These are phyloP conservation scores for Ichthyophonus hoferi DNA, from an alignment of 208 protist species.

Conservation along the genomic window DNA sequence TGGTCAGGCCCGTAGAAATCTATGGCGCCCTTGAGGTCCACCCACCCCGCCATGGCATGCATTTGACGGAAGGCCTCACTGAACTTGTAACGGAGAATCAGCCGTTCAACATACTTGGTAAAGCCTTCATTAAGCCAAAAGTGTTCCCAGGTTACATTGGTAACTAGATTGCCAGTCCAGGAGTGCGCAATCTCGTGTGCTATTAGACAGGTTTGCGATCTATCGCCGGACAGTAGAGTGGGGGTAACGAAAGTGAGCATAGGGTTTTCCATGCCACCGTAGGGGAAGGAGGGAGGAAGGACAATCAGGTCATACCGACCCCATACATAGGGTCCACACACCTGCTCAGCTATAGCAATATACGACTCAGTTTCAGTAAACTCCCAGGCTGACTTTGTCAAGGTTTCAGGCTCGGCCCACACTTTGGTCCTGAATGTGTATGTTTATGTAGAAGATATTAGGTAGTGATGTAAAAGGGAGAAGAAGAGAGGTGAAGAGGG, in stretches of 20 bases:
- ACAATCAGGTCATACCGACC: slow-evolving; percentile 70
- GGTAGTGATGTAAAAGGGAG: neutral
- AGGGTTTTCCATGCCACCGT: slow-evolving; percentile 74
- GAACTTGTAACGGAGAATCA: slow-evolving; percentile 58
- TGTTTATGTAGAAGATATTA: slow-evolving; percentile 35
- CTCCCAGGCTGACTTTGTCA: slow-evolving; percentile 66
- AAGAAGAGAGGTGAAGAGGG: neutral
- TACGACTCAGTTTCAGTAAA: slow-evolving; percentile 75
- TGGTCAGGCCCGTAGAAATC: slow-evolving; percentile 48
- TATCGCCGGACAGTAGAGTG: slow-evolving; percentile 72
- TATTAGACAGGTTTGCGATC: slow-evolving; percentile 65
- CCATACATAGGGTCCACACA: slow-evolving; percentile 67
- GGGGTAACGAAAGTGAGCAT: slow-evolving; percentile 61
- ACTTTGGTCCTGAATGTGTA: slow-evolving; percentile 48
- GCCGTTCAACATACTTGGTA: slow-evolving; percentile 67
- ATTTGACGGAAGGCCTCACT: slow-evolving; percentile 55
- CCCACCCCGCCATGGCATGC: slow-evolving; percentile 52
- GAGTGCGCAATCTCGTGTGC: slow-evolving; percentile 75
- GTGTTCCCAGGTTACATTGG: slow-evolving; percentile 60
- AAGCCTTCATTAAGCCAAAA: slow-evolving; percentile 76
- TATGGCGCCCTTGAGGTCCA: slow-evolving; percentile 54
- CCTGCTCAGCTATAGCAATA: slow-evolving; percentile 50
- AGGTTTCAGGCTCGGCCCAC: slow-evolving; percentile 53
- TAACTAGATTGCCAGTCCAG: slow-evolving; percentile 76
- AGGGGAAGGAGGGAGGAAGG: slow-evolving; percentile 75